These are phyloP conservation scores for Goniomonas avonlea DNA, from an alignment of 78 protist genomes.

Conservation along the genomic window DNA sequence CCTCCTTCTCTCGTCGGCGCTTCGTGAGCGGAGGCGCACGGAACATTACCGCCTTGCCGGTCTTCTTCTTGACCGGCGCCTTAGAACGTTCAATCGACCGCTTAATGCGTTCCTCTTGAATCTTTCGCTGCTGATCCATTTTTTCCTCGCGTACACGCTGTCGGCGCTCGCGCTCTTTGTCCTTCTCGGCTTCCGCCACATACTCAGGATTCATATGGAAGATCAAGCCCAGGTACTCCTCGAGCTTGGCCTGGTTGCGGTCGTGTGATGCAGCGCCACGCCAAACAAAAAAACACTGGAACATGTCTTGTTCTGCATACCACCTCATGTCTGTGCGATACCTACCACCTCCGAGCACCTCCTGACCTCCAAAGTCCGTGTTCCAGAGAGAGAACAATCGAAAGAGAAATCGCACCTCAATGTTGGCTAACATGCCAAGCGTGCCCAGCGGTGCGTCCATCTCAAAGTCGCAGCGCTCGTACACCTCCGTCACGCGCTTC, in stretches of 20 bases:
- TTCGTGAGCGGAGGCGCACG: slow-evolving; percentile 13
- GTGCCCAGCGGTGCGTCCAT: neutral
- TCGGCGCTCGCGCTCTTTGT: slow-evolving; percentile 28
- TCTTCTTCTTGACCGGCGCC: slow-evolving; percentile 9
- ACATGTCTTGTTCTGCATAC: too few relatives aligned
- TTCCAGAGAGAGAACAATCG: too few relatives aligned
- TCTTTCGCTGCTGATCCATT: neutral
- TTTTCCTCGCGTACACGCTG: slow-evolving; percentile 25
- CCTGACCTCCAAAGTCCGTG: too few relatives aligned
- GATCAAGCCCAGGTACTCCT: slow-evolving; percentile 22
- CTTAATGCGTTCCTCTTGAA: slow-evolving; percentile 33
- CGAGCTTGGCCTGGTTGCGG: slow-evolving; percentile 21
- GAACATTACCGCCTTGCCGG: slow-evolving; percentile 33
- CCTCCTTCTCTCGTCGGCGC: slow-evolving; percentile 1
- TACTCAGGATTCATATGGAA: slow-evolving; percentile 19
- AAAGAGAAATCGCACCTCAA: too few relatives aligned
- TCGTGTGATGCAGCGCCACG: too few relatives aligned
- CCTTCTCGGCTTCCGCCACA: slow-evolving; percentile 32
- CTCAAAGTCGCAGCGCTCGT: neutral
- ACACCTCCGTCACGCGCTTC: slow-evolving; percentile 10
- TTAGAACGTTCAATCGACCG: slow-evolving; percentile 30
- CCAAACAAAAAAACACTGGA: too few relatives aligned
- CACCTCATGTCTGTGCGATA: too few relatives aligned
- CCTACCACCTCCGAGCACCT: too few relatives aligned
- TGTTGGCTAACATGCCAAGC: slow-evolving; percentile 31